Evolutionary conservation across 352 stramenopile genomes (phyloP), one percentile per base, ranked within the genome.

Genomic region (Phytophthora citricola): DNA sequence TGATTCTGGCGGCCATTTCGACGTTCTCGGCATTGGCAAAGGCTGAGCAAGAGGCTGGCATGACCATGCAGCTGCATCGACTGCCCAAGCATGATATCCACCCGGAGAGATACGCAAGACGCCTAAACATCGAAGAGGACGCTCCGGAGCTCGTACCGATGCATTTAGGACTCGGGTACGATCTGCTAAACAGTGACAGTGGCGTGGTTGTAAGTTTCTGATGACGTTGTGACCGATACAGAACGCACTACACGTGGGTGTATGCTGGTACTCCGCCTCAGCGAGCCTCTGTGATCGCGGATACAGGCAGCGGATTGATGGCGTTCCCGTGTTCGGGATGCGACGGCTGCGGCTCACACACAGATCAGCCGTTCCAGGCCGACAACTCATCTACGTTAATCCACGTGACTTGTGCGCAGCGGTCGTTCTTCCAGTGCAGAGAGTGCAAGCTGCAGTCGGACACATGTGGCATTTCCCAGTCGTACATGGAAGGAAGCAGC

Each of bases 401-500:
- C 14, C 82, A 93, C 48, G 77, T 92, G 36, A 87, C 83, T 27
- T 96, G 87, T 57, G 66, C 53, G 1, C 66, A 78, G 5, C 39
- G 69, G 15, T 62, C 74, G 26, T 79, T 78, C 8, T 95, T 94
- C 66, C 67, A 71, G 20, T 94, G 85, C 69, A 74, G 79, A 10
- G 50, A 70, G n/a, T 94, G 87, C 61, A 45, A 36, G 12, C 8
- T 43, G 0, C 51, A 75, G 27, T 77, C 75, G 29, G 61, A 92
- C 56, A 77, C 76, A 52, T 94, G 87, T 52, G 62, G 66, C 27
- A 89, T 93, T 71, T 90, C 79, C 4, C 68, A 95, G 81, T 80
- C 83, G 43, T 96, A 96, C 60, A 88, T 92, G 70, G 88, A 96
- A 75, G 88, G 88, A 22, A 96, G 88, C 62, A 94, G 75, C 59